Conservation (phyloP, 768 basidiomycete genomes). For the Boletus insuetus region DNA sequence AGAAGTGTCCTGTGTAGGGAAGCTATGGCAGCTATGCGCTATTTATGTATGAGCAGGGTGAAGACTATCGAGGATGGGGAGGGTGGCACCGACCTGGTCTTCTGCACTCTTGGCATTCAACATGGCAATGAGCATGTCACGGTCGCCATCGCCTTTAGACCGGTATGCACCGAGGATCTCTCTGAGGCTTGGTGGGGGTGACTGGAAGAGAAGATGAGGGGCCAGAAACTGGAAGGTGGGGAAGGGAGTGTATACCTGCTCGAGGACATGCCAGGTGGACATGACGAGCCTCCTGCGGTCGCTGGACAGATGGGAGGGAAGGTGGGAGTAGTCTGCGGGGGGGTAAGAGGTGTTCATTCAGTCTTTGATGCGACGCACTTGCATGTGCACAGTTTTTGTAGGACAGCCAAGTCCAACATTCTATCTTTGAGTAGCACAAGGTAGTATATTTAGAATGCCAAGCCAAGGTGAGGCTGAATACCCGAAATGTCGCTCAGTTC, state of each 20-base stretch:
- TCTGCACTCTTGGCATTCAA: conserved; percentile 91
- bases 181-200: conserved; percentile 76
- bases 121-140: conserved; percentile 88
- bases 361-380: conserved; percentile 12
- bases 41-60: conserved; percentile 7
- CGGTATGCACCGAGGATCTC: conserved; percentile 87
- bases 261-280: conserved; percentile 45
- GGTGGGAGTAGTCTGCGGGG: conserved; percentile 17
- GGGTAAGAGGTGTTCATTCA: conserved; percentile 28
- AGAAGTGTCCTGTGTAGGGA: conserved; percentile 70
- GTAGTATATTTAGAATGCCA: conserved; percentile 44
- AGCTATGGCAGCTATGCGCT: conserved; percentile 72
- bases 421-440: conserved; percentile 43
- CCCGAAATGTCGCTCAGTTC: conserved; percentile 24
- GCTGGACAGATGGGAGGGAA: conserved; percentile 11
- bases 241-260: conserved; percentile 37
- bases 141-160: conserved; percentile 84
- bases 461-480: conserved; percentile 39
- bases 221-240: not conserved
- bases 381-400: conserved; percentile 37
- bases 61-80: conserved; percentile 1
- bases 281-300: conserved; percentile 36
- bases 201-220: conserved; percentile 35
- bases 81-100: conserved; percentile 65
- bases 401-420: conserved; percentile 43